Conservation (phyloP, 495 filamentous ascomycete species). For the Neurospora sp. region DNA sequence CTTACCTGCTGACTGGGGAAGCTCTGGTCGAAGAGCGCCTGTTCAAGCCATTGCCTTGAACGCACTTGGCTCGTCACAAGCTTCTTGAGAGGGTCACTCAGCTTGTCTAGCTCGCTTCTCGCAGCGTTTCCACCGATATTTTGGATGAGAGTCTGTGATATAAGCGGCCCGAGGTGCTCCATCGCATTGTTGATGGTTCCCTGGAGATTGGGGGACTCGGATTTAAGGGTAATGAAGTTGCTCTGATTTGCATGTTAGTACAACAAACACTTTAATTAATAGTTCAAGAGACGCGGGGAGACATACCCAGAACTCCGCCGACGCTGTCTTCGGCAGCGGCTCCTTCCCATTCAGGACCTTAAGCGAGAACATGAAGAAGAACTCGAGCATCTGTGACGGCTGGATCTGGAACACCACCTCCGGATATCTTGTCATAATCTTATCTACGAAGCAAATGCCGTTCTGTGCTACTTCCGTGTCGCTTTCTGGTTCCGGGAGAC, state of each 20-base stretch:
- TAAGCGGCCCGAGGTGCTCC: constrained; percentile 46
- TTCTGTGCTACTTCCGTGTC: constrained; percentile 78
- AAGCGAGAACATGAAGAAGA: constrained; percentile 69
- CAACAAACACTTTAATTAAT: neutral
- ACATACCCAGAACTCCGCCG: constrained; percentile 72
- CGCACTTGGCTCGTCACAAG: constrained; percentile 55
- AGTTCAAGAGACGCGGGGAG: constrained; percentile 9
- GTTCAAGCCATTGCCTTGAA: constrained; percentile 51
- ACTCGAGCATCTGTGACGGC: constrained; percentile 44
- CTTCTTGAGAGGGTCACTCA: constrained; percentile 70
- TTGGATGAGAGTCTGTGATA: constrained; percentile 50
- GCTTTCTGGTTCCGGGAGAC: constrained; percentile 50
- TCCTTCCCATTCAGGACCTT: constrained; percentile 63
- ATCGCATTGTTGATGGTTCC: constrained; percentile 43
- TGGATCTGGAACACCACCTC: constrained; percentile 44
- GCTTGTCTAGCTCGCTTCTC: constrained; percentile 65
- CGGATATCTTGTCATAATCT: constrained; percentile 55
- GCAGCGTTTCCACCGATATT: constrained; percentile 66
- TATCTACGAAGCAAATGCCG: constrained; percentile 61
- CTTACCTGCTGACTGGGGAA: constrained; percentile 51
- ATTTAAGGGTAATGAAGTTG: constrained; percentile 35
- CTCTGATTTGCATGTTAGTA: constrained; percentile 25
- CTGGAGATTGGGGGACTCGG: constrained; percentile 31
- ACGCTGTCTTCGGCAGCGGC: constrained; percentile 68
- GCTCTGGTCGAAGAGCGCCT: constrained; percentile 39